phyloP scores from a whole-genome alignment of 169 alveolate genomes.

The Eimeria acervulina region DNA sequence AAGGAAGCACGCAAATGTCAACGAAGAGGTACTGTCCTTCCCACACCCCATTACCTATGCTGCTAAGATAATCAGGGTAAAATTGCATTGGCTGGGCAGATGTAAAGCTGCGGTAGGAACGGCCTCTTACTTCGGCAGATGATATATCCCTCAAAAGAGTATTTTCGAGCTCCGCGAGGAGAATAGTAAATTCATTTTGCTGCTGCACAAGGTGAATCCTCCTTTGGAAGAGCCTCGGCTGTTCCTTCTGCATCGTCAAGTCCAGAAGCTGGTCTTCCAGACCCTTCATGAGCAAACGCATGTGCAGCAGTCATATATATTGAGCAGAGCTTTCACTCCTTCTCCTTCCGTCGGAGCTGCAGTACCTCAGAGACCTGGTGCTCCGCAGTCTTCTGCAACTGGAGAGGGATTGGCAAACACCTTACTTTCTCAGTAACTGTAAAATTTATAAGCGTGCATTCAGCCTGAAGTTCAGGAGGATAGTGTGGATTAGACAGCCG shows the following conservation, averaged over 20 bases:
- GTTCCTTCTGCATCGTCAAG: conserved; percentile 96
- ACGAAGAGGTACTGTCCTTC: not conserved
- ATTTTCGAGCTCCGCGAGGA: conserved; percentile 96
- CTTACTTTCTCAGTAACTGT: conserved; percentile 94
- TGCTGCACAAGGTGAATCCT: conserved; percentile 95
- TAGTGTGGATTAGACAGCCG: conserved; percentile 98
- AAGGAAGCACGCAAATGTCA: not conserved
- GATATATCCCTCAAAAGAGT: conserved; percentile 95
- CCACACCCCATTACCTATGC: not conserved
- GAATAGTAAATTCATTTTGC: conserved; percentile 97
- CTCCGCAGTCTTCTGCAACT: not conserved
- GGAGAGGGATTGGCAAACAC: not conserved
- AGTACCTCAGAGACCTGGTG: not conserved
- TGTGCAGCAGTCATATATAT: not conserved
- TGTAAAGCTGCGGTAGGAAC: not conserved
- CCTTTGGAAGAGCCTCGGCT: conserved; percentile 95
- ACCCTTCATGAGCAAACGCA: conserved; percentile 87
- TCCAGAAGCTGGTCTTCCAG: conserved; percentile 97
- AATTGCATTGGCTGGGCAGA: not conserved
- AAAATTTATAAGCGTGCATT: conserved; percentile 98
- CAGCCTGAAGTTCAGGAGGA: conserved; percentile 98
- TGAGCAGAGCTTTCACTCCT: not conserved
- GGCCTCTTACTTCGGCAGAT: conserved; percentile 83
- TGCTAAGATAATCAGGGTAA: not conserved
- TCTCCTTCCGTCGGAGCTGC: not conserved